Conservation (phyloP, 495 filamentous ascomycete genomes). For the Penicillium verhagenii region DNA sequence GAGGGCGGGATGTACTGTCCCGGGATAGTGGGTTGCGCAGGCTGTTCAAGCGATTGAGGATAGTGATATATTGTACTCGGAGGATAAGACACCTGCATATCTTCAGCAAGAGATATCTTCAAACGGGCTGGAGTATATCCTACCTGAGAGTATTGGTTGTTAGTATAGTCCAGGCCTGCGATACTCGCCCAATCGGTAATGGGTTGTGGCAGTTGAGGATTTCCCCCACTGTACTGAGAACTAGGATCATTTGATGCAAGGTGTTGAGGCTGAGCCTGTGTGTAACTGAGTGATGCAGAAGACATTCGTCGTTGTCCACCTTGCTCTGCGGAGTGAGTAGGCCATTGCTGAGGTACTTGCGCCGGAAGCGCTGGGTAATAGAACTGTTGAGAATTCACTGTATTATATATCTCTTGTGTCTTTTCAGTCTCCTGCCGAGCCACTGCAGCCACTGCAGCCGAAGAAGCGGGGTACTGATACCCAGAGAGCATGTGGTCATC, state of each 20-base stretch:
- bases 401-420: background rate
- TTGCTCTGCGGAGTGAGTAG: background rate
- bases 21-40: constrained; percentile 1
- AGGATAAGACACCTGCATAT: background rate
- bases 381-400: constrained; percentile 12
- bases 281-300: background rate
- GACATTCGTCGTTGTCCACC: too few relatives aligned
- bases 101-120: background rate
- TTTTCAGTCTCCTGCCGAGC: too few relatives aligned
- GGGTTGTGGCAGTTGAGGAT: constrained; percentile 6
- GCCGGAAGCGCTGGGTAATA: constrained; percentile 19
- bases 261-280: background rate
- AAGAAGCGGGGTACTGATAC: constrained; percentile 9
- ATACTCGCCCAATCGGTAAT: constrained; percentile 14
- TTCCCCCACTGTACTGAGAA: background rate
- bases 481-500: constrained; percentile 13
- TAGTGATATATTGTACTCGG: constrained; percentile 12
- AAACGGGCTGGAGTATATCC: background rate
- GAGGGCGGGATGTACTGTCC: constrained; percentile 9
- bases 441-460: background rate
- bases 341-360: background rate
- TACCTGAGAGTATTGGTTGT: constrained; percentile 10
- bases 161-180: background rate
- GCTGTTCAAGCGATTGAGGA: constrained; percentile 6
- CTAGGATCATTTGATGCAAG: background rate